Conservation (phyloP, 2,329 filamentous ascomycete species). For the Botrytis galanthina region DNA sequence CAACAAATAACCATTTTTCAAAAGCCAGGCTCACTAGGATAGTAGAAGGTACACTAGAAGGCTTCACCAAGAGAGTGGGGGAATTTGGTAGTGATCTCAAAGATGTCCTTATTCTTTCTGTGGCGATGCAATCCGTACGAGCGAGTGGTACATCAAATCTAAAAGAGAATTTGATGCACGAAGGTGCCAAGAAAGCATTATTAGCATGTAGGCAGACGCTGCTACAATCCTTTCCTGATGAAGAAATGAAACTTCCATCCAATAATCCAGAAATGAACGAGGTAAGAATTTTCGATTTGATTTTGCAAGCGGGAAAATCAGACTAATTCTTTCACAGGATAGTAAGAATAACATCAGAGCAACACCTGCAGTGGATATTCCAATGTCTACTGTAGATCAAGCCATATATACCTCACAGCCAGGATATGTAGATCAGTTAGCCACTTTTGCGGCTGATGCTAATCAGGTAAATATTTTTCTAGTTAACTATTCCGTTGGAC, state of each 20-base stretch:
- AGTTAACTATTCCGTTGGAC: neutral
- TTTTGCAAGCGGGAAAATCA: neutral
- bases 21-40: conserved; percentile 24
- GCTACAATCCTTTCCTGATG: conserved; percentile 4
- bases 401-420: conserved; percentile 4
- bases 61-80: conserved; percentile 22
- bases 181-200: conserved; percentile 23
- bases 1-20: conserved; percentile 21
- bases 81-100: conserved; percentile 26
- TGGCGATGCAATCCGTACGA: conserved; percentile 23
- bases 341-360: neutral
- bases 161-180: conserved; percentile 24
- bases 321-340: neutral
- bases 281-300: neutral
- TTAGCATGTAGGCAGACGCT: conserved; percentile 21
- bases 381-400: neutral
- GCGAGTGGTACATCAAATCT: conserved; percentile 9
- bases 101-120: conserved; percentile 24
- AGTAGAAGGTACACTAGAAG: conserved; percentile 23
- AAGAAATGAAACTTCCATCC: conserved; percentile 8
- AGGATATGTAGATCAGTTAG: neutral
- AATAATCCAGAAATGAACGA: neutral
- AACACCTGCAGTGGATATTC: neutral
- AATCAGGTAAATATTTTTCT: conserved; percentile 5
- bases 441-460: neutral